Conservation (phyloP, 2,329 filamentous ascomycete species). For the Seiridium cupressi region DNA sequence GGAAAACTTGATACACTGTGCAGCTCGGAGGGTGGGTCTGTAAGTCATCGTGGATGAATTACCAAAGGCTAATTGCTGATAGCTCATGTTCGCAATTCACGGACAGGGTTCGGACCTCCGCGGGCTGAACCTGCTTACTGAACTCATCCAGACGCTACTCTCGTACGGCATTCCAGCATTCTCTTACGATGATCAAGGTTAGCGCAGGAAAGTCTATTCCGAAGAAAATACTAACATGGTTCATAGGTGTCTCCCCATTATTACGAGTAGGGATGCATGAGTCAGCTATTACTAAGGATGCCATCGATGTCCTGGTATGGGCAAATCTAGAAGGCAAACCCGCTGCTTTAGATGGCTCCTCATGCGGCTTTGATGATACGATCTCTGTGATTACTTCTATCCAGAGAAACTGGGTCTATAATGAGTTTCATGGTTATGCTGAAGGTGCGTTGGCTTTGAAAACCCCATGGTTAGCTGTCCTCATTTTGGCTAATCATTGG, state of each 20-base stretch:
- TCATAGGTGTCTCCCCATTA: constrained; percentile 1
- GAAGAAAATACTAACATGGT: not conserved
- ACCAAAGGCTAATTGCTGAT: too few species aligned
- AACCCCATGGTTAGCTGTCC: not conserved
- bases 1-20: not conserved
- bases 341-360: not conserved
- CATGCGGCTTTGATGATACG: not conserved
- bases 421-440: not conserved
- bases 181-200: not conserved
- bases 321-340: not conserved
- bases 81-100: too few species aligned
- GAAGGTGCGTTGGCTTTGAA: not conserved
- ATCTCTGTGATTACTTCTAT: not conserved
- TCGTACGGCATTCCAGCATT: not conserved
- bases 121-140: not conserved
- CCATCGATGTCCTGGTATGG: not conserved
- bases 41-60: not conserved
- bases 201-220: not conserved
- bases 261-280: not conserved
- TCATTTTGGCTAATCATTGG: not conserved
- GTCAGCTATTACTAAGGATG: not conserved
- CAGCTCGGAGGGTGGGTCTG: not conserved
- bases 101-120: not conserved
- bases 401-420: not conserved
- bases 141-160: not conserved